Percentiles rank a stretch among this genome's conserved stretches.
phyloP scores from a whole-genome alignment of 495 filamentous ascomycete genomes.

The Neurospora sp. region DNA sequence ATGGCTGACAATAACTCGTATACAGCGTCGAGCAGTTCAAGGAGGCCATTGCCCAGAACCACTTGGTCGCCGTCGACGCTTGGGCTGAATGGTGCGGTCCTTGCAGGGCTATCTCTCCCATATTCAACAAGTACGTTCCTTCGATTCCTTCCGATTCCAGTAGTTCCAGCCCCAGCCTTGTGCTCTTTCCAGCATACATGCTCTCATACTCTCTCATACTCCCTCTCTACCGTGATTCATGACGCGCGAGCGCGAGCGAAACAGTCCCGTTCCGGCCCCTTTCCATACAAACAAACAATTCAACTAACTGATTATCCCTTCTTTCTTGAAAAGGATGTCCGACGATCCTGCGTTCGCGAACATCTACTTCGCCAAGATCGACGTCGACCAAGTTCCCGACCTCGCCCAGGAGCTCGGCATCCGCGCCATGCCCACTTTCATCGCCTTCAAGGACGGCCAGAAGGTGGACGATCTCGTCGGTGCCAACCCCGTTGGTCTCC shows the following conservation, averaged over 20 bases:
- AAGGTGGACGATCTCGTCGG: constrained; percentile 63
- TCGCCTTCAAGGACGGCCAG: constrained; percentile 67
- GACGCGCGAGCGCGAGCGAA: background rate
- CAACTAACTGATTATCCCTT: constrained; percentile 1
- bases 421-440: constrained; percentile 93
- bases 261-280: background rate
- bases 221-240: background rate
- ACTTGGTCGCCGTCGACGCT: constrained; percentile 72
- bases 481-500: constrained; percentile 51
- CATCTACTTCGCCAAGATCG: constrained; percentile 79
- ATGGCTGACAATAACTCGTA: constrained; percentile 5
- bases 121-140: constrained; percentile 43
- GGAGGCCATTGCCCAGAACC: constrained; percentile 39
- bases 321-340: constrained; percentile 36
- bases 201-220: background rate
- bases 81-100: constrained; percentile 91
- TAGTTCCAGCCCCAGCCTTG: background rate
- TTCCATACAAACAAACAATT: background rate
- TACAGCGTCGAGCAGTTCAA: constrained; percentile 55
- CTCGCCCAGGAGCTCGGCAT: constrained; percentile 73
- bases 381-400: constrained; percentile 74
- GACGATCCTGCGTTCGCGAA: constrained; percentile 34
- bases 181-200: background rate
- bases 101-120: constrained; percentile 81
- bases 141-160: background rate